These are phyloP conservation scores for Russula foetens DNA, from an alignment of 768 basidiomycete species.

Conservation along the genomic window DNA sequence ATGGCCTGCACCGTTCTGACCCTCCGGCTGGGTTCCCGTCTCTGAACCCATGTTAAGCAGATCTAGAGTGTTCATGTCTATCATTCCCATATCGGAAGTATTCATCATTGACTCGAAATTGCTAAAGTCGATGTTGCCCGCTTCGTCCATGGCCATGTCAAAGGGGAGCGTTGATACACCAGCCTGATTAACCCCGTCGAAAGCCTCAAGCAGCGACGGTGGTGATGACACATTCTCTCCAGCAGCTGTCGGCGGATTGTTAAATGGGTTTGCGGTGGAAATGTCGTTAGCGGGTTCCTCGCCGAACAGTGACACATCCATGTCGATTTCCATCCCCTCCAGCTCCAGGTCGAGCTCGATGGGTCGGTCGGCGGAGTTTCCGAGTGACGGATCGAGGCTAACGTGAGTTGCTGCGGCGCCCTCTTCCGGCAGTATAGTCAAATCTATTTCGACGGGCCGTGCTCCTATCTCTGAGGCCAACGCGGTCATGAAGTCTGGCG, in stretches of 20 bases:
- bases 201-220: conserved; percentile 13
- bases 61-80: conserved; percentile 8
- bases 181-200: conserved; percentile 12
- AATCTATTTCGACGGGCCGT: conserved; percentile 47
- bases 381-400: conserved; percentile 32
- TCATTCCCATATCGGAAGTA: conserved; percentile 33
- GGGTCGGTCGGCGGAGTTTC: conserved; percentile 70
- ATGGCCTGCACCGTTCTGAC: conserved; percentile 7
- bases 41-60: conserved; percentile 3
- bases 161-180: conserved; percentile 29
- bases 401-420: conserved; percentile 27
- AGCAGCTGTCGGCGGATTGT: conserved; percentile 3
- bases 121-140: background rate
- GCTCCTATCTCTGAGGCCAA: too few relatives aligned
- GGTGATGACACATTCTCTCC: conserved; percentile 22
- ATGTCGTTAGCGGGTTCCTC: conserved; percentile 29
- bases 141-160: conserved; percentile 32
- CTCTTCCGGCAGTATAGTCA: conserved; percentile 29
- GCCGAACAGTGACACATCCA: conserved; percentile 42
- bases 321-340: conserved; percentile 59
- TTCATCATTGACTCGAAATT: conserved; percentile 14
- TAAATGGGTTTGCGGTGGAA: conserved; percentile 22
- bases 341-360: conserved; percentile 75
- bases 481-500: conserved; percentile 59
- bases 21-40: background rate